Evolutionary conservation across 169 alveolate genomes (phyloP).

Genomic region (Fabrea salina): DNA sequence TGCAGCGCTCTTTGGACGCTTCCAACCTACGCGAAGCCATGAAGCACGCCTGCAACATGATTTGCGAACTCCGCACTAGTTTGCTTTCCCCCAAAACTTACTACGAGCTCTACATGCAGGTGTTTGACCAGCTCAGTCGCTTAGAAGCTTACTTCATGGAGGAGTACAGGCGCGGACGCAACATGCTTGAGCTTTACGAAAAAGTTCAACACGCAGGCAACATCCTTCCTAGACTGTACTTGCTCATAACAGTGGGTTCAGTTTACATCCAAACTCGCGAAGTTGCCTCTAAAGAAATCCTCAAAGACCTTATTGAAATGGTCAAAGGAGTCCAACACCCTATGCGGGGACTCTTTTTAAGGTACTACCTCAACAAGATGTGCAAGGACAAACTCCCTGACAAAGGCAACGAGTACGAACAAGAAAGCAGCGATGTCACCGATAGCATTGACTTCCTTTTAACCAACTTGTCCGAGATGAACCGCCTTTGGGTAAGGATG

Average conservation of each 20-base stretch:
- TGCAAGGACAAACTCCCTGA: conserved; percentile 96
- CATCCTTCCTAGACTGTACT: conserved; percentile 93
- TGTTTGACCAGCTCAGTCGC: conserved; percentile 91
- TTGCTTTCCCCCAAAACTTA: conserved; percentile 86
- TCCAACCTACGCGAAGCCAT: conserved; percentile 90
- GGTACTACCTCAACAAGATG: conserved; percentile 92
- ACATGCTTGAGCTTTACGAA: conserved; percentile 91
- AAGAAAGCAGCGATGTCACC: conserved; percentile 85
- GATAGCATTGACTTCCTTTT: conserved; percentile 92
- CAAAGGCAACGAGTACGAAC: conserved; percentile 80
- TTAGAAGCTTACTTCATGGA: conserved; percentile 92
- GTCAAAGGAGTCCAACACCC: conserved; percentile 97
- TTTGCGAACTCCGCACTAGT: conserved; percentile 91
- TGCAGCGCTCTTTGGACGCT: conserved; percentile 79
- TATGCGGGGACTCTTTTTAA: conserved; percentile 92
- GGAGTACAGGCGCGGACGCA: conserved; percentile 90
- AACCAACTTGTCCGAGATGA: conserved; percentile 91
- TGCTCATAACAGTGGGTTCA: conserved; percentile 93
- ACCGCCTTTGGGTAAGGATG: conserved; percentile 94
- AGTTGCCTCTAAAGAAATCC: conserved; percentile 88
- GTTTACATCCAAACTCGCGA: conserved; percentile 91
- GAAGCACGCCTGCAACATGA: conserved; percentile 91
- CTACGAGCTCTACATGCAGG: conserved; percentile 91
- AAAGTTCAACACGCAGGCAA: conserved; percentile 95
- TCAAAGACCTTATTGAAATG: conserved; percentile 92